Percentiles rank a stretch among this genome's conserved stretches.
These are phyloP conservation scores for Macrophomina phaseolina DNA, from an alignment of 2,329 filamentous ascomycete genomes.

Conservation along the genomic window DNA sequence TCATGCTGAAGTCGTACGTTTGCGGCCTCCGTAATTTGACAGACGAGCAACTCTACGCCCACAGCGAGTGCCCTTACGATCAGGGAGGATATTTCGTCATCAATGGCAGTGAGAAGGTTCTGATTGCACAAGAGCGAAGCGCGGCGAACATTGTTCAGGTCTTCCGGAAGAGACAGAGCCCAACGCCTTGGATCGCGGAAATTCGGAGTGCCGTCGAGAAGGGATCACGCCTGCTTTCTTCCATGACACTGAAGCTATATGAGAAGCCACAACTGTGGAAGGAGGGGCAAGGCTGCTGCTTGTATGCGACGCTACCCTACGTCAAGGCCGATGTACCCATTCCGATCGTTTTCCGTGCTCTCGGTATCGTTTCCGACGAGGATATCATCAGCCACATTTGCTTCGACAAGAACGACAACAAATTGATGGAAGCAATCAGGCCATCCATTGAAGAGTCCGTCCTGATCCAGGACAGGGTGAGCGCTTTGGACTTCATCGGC, in stretches of 20 bases:
- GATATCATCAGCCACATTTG: constrained; percentile 98
- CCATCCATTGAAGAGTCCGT: constrained; percentile 97
- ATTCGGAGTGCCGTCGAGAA: constrained; percentile 97
- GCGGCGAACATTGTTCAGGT: constrained; percentile 99
- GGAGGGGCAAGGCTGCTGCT: constrained; percentile 82
- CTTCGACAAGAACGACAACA: constrained; percentile 91
- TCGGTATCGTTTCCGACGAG: constrained; percentile 95
- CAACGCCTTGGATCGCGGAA: constrained; percentile 91
- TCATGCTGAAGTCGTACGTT: constrained; percentile 98
- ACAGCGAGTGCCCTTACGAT: constrained; percentile 97
- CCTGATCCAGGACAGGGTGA: constrained; percentile 92
- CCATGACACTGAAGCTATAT: constrained; percentile 87
- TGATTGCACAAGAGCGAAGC: constrained; percentile 96
- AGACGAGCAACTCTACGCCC: constrained; percentile 84
- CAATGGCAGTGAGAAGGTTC: constrained; percentile 97
- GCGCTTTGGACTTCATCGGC: constrained; percentile 93
- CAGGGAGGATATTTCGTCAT: constrained; percentile 99
- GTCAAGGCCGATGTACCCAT: constrained; percentile 94
- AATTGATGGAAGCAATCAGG: constrained; percentile 97
- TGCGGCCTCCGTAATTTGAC: constrained; percentile 85
- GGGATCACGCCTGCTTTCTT: constrained; percentile 91
- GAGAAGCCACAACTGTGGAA: constrained; percentile 82
- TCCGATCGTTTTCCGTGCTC: constrained; percentile 91
- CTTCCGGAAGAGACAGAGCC: constrained; percentile 97
- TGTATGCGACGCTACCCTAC: constrained; percentile 89